phyloP scores from a whole-genome alignment of 1,284 basidiomycete species.

The Chalciporus sp. region DNA sequence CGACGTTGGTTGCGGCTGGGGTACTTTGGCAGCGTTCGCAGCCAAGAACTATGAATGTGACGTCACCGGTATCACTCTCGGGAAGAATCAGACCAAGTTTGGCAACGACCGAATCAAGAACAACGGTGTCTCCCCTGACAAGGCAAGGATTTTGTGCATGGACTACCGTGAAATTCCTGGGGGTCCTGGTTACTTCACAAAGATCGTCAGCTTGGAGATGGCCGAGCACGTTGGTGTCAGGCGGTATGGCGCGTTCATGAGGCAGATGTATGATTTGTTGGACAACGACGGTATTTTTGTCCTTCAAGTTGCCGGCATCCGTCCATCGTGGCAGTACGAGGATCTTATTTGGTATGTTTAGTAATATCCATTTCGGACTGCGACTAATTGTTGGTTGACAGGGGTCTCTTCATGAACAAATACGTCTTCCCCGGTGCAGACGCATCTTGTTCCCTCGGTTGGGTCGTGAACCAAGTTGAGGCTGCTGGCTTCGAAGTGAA shows the following conservation, averaged over 20 bases:
- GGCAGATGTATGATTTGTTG: slow-evolving; percentile 90
- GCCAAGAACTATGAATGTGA: slow-evolving; percentile 97
- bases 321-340: slow-evolving; percentile 96
- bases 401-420: slow-evolving; percentile 94
- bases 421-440: slow-evolving; percentile 99
- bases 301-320: slow-evolving; percentile 94
- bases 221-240: slow-evolving; percentile 98
- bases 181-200: slow-evolving; percentile 81
- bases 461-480: slow-evolving; percentile 90
- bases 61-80: slow-evolving; percentile 94
- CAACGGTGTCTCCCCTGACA: slow-evolving; percentile 77
- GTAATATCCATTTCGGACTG: neutral
- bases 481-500: slow-evolving; percentile 96
- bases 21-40: slow-evolving; percentile 92
- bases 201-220: slow-evolving; percentile 98
- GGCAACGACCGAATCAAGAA: slow-evolving; percentile 86
- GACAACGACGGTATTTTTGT: slow-evolving; percentile 95
- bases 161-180: slow-evolving; percentile 95
- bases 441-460: slow-evolving; percentile 91
- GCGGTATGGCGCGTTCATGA: slow-evolving; percentile 88
- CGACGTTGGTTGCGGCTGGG: slow-evolving; percentile 98
- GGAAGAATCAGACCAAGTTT: slow-evolving; percentile 89
- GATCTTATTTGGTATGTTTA: slow-evolving; percentile 85
- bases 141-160: slow-evolving; percentile 90
- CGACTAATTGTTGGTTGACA: slow-evolving; percentile 21